Evolutionary conservation across 306 rosid species (phyloP), one percentile per base, ranked within the genome.

Genomic region (Ziziphus jujuba): DNA sequence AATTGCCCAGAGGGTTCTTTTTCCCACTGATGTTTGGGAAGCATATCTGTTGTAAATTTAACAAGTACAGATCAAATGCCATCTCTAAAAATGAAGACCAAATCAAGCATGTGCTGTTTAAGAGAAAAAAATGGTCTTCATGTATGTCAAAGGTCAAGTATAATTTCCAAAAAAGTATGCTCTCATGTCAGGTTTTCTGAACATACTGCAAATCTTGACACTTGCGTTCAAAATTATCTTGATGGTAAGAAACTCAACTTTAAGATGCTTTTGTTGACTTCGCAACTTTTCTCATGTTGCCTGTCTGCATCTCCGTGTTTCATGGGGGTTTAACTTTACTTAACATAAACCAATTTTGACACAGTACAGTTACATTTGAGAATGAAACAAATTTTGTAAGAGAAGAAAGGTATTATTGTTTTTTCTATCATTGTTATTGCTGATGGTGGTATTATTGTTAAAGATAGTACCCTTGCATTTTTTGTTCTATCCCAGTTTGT

Each of bases 41-140:
- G 77, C 89, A 70, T 69, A 72, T 63, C 60, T 72, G 80, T 68
- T 61, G 78, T 77, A 72, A 68, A 16, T 61, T 75, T 83, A 76
- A 62, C 62, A 78, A 81, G 82, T 70, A 45, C 69, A 83, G 87
- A 80, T 70, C 98, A 86, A 92, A 92, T 92, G 98, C 98, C 98
- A 88, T 92, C 93, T 70, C 59, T 90, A 72, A 90, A 86, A 76
- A 92, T 90, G 98, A 88, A 93, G 93, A 82, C 90, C 81, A 86
- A 93, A 76, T 84, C 82, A 81, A 80, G 87, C 76, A 79, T 51
- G 49, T 75, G 81, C 77, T 86, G 93, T 84, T 75, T 93, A 78
- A 82, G 77, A 76, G 98, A 90, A 70, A 90, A 76, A 78, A 69
- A 81, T 66, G 90, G 88, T 75, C 89, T 90, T 74, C 95, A 77